phyloP scores from a whole-genome alignment of 2,329 filamentous ascomycete species.

The Zymoseptoria pseudotritici region DNA sequence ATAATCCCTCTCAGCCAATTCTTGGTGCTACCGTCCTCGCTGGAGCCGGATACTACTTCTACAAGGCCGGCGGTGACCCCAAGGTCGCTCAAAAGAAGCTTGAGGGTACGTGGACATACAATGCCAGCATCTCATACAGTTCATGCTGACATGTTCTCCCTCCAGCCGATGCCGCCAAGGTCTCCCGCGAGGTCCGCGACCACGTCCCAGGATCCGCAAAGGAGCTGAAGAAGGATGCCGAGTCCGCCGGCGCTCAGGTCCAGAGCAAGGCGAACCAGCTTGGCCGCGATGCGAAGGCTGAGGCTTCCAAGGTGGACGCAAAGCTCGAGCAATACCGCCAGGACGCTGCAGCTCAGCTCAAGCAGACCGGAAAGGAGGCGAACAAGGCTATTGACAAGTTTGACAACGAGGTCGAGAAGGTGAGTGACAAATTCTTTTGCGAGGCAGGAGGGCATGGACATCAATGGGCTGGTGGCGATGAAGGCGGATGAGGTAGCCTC shows the following conservation, averaged over 20 bases:
- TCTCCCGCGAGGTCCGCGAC: conserved; percentile 58
- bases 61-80: conserved; percentile 71
- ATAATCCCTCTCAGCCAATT: conserved; percentile 3
- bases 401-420: conserved; percentile 63
- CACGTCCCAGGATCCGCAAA: conserved; percentile 57
- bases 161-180: conserved; percentile 67
- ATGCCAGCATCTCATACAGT: background rate
- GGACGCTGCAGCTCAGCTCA: conserved; percentile 49
- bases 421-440: conserved; percentile 17
- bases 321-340: conserved; percentile 19
- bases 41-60: conserved; percentile 83
- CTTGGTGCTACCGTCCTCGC: conserved; percentile 54
- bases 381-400: conserved; percentile 62
- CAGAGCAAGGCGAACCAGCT: conserved; percentile 55
- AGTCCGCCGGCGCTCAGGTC: conserved; percentile 35
- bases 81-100: conserved; percentile 79
- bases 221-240: conserved; percentile 55
- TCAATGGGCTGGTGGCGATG: conserved; percentile 8
- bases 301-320: conserved; percentile 28
- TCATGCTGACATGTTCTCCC: background rate
- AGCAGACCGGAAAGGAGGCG: conserved; percentile 53
- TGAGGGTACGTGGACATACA: conserved; percentile 56
- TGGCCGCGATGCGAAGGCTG: conserved; percentile 54
- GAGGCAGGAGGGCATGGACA: conserved; percentile 13
- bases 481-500: background rate